These are phyloP conservation scores for Mycena vulgaris DNA, from an alignment of 768 basidiomycete species.

Conservation along the genomic window DNA sequence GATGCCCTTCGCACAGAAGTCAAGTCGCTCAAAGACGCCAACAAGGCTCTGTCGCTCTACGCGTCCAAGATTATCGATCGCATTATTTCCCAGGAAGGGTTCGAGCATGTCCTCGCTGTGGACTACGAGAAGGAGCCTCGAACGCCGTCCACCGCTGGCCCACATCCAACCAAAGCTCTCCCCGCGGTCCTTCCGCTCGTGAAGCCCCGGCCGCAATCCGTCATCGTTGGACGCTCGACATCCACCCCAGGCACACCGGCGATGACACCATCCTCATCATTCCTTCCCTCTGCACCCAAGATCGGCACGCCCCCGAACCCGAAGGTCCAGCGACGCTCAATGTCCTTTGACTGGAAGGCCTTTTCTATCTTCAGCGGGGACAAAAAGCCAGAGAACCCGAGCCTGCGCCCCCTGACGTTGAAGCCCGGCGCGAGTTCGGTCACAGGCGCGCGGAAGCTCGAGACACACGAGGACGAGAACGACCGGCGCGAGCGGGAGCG, in stretches of 20 bases:
- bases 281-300: slow-evolving; percentile 41
- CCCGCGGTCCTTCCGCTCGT: slow-evolving; percentile 45
- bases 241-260: slow-evolving; percentile 47
- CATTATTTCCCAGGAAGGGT: slow-evolving; percentile 96
- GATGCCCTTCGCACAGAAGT: slow-evolving; percentile 88
- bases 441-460: slow-evolving; percentile 82
- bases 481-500: slow-evolving; percentile 90
- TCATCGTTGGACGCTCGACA: slow-evolving; percentile 63
- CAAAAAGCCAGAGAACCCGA: slow-evolving; percentile 72
- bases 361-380: slow-evolving; percentile 82
- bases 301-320: slow-evolving; percentile 45
- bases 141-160: slow-evolving; percentile 60
- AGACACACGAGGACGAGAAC: slow-evolving; percentile 93
- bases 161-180: slow-evolving; percentile 48
- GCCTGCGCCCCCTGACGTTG: slow-evolving; percentile 80
- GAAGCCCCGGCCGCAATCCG: slow-evolving; percentile 76
- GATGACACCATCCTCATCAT: slow-evolving; percentile 14
- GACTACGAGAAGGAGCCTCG: slow-evolving; percentile 82
- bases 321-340: slow-evolving; percentile 76
- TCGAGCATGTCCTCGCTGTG: slow-evolving; percentile 95
- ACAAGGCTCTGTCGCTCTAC: slow-evolving; percentile 95
- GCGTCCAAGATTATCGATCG: slow-evolving; percentile 98
- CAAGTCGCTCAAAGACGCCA: slow-evolving; percentile 94
- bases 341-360: slow-evolving; percentile 89
- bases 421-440: slow-evolving; percentile 73